phyloP scores from a whole-genome alignment of 2,329 filamentous ascomycete species.

The Endothia cerciana region DNA sequence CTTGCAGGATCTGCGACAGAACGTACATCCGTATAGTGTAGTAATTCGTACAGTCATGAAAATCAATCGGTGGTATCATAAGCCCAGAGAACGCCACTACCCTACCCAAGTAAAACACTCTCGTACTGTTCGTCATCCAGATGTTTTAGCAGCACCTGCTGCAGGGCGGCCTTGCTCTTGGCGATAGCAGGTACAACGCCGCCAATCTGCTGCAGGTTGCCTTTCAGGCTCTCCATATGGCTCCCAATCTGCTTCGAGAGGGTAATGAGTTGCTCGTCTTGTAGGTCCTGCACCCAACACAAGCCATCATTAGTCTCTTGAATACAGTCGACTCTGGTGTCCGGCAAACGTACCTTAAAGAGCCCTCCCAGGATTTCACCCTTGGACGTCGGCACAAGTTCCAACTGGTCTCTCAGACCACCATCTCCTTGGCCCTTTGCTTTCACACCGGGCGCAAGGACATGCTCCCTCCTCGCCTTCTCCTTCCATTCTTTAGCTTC shows the following conservation, averaged over 20 bases:
- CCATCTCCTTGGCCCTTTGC: conserved; percentile 21
- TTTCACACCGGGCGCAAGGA: conserved; percentile 48
- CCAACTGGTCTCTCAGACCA: conserved; percentile 20
- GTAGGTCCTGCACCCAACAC: conserved; percentile 38
- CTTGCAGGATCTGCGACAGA: neutral
- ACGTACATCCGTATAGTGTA: neutral
- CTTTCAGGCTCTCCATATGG: conserved; percentile 60
- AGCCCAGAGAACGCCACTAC: neutral
- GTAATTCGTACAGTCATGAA: conserved; percentile 13
- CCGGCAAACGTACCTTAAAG: conserved; percentile 37
- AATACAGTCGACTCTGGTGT: conserved; percentile 26
- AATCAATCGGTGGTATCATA: conserved; percentile 5
- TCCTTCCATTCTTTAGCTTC: conserved; percentile 57
- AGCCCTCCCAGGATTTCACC: conserved; percentile 28
- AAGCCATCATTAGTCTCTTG: neutral
- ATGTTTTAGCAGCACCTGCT: conserved; percentile 51
- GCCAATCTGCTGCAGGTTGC: conserved; percentile 58
- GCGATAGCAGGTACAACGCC: conserved; percentile 54
- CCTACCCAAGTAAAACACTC: conserved; percentile 48
- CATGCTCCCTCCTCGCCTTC: conserved; percentile 52
- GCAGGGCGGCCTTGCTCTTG: conserved; percentile 53
- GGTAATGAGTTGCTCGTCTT: conserved; percentile 48
- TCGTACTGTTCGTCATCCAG: conserved; percentile 52
- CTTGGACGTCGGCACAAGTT: conserved; percentile 29
- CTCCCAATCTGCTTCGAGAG: conserved; percentile 54